phyloP scores from a whole-genome alignment of 1,284 basidiomycete genomes.

The Irpex sp. region DNA sequence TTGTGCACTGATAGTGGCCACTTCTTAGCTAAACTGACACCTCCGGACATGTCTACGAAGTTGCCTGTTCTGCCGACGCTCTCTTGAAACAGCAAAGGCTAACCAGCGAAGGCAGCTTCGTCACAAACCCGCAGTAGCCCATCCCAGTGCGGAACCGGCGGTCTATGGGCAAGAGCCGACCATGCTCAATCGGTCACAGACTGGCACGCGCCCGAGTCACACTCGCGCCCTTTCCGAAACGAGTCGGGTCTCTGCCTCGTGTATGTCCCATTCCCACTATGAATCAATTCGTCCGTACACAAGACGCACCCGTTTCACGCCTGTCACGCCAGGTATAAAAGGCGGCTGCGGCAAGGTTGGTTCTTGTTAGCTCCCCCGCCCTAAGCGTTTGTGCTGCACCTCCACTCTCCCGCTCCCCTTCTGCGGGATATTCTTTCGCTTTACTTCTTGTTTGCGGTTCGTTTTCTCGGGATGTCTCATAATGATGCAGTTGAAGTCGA shows the following conservation, averaged over 20 bases:
- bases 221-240: background rate
- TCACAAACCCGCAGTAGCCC: background rate
- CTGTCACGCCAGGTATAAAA: background rate
- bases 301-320: background rate
- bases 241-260: constrained; percentile 1
- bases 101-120: background rate
- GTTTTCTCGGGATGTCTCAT: background rate
- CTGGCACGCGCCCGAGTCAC: background rate
- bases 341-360: background rate
- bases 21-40: background rate
- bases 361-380: background rate
- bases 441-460: background rate
- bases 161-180: background rate
- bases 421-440: background rate
- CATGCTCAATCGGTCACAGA: background rate
- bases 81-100: background rate
- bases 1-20: background rate
- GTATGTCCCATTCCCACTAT: background rate
- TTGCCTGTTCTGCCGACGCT: background rate
- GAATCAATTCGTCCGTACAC: background rate
- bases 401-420: background rate
- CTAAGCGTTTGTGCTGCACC: background rate
- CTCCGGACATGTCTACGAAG: background rate
- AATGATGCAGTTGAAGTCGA: background rate
- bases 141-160: background rate